phyloP scores from a whole-genome alignment of 352 stramenopile genomes.

The Pythium rishiriense region DNA sequence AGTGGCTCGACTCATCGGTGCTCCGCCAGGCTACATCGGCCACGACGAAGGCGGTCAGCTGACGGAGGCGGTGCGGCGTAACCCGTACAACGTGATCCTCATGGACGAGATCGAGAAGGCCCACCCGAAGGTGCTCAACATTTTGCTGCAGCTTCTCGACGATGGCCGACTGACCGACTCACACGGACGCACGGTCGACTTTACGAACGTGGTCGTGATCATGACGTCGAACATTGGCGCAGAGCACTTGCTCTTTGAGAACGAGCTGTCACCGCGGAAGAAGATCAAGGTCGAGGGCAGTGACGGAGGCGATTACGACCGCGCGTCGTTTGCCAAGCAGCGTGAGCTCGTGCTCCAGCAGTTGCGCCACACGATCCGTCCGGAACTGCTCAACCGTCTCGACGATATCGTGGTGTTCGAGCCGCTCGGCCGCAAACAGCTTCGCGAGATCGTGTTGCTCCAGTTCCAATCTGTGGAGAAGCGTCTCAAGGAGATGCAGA shows the following conservation, averaged over 20 bases:
- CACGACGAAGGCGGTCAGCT: constrained; percentile 95
- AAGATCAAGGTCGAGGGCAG: constrained; percentile 45
- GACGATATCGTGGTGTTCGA: constrained; percentile 97
- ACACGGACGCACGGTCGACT: constrained; percentile 95
- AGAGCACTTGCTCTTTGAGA: constrained; percentile 83
- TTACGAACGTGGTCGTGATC: constrained; percentile 97
- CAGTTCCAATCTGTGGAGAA: constrained; percentile 90
- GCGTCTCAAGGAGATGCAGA: constrained; percentile 68
- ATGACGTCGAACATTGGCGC: constrained; percentile 97
- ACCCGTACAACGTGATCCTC: constrained; percentile 96
- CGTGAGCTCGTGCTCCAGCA: constrained; percentile 85
- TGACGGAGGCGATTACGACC: constrained; percentile 29
- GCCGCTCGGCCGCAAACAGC: constrained; percentile 82
- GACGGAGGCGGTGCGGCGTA: constrained; percentile 94
- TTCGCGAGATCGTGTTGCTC: constrained; percentile 93
- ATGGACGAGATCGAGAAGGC: constrained; percentile 99
- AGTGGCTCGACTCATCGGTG: constrained; percentile 92
- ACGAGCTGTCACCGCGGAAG: constrained; percentile 57
- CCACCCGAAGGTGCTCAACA: constrained; percentile 95
- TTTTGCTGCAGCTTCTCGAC: constrained; percentile 97
- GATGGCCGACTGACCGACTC: constrained; percentile 97
- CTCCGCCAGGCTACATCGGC: constrained; percentile 95
- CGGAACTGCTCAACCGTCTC: constrained; percentile 96
- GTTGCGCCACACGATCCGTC: constrained; percentile 88
- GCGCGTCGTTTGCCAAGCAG: constrained; percentile 48